phyloP scores from a whole-genome alignment of 176 grass and related monocot genomes.

The Elymus sibiricus region DNA sequence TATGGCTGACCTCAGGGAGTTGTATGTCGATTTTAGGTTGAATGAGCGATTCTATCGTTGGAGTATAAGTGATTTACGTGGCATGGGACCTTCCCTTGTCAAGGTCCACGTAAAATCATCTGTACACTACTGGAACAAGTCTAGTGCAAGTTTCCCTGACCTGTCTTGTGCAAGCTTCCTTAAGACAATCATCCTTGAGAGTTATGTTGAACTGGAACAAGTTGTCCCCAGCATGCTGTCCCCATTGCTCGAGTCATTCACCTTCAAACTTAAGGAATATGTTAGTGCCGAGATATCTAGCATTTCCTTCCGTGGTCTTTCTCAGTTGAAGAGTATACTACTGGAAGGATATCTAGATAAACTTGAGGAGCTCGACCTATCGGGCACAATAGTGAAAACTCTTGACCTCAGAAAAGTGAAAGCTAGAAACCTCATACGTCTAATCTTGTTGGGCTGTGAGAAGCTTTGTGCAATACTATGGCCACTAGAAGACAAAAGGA shows the following conservation, averaged over 20 bases:
- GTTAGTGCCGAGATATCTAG: neutral
- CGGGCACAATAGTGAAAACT: neutral
- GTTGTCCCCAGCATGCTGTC: rapidly evolving
- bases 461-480: constrained; percentile 20
- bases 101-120: neutral
- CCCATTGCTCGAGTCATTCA: neutral
- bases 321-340: neutral
- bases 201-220: rapidly evolving
- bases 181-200: rapidly evolving
- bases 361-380: neutral
- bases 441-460: neutral
- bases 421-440: neutral
- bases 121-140: no score
- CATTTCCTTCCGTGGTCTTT: neutral
- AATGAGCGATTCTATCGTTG: no score
- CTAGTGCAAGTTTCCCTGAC: neutral
- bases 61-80: neutral
- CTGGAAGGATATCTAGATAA: rapidly evolving
- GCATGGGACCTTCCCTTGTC: neutral
- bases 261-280: neutral
- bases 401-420: neutral
- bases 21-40: neutral
- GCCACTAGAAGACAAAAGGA: rapidly evolving
- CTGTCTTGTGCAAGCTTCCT: neutral
- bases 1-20: neutral